Conservation (phyloP, 2,329 filamentous ascomycete genomes). For the Teratosphaeria gauchensis region DNA sequence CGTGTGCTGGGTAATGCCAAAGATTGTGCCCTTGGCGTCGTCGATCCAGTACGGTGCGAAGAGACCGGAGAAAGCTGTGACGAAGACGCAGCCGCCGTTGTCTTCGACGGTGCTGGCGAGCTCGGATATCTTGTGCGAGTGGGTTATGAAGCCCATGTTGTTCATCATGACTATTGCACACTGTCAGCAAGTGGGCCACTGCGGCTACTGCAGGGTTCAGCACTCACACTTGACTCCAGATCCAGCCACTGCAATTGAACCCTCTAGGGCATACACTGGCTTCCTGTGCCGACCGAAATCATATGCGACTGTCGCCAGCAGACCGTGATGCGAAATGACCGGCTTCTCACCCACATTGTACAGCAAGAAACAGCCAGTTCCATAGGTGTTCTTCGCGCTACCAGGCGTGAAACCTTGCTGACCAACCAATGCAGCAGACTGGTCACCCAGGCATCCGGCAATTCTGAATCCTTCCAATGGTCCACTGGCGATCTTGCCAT, state of each 20-base stretch:
- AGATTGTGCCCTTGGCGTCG: conserved; percentile 79
- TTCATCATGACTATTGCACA: conserved; percentile 26
- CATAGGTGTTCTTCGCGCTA: conserved; percentile 83
- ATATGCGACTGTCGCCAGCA: conserved; percentile 80
- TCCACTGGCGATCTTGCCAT: conserved; percentile 59
- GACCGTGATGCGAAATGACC: conserved; percentile 72
- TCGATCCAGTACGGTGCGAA: conserved; percentile 95
- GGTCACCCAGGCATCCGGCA: conserved; percentile 77
- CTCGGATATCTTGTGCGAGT: conserved; percentile 54
- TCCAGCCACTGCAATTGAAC: conserved; percentile 69
- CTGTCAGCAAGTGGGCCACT: not conserved
- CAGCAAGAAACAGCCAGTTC: conserved; percentile 79
- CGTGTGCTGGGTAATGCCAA: conserved; percentile 52
- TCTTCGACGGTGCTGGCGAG: conserved; percentile 57
- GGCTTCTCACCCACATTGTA: conserved; percentile 82
- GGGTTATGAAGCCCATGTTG: conserved; percentile 56
- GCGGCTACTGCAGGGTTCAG: not conserved
- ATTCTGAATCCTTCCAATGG: conserved; percentile 61
- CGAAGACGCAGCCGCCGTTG: conserved; percentile 74
- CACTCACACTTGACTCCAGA: conserved; percentile 50
- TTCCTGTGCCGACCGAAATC: conserved; percentile 56
- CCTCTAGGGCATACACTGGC: conserved; percentile 68
- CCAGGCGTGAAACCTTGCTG: conserved; percentile 64
- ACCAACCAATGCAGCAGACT: conserved; percentile 76
- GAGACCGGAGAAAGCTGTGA: conserved; percentile 82